Percentiles rank a stretch among this genome's conserved stretches.
These are phyloP conservation scores for Parmales sp. DNA, from an alignment of 108 stramenopile genomes.

Conservation along the genomic window DNA sequence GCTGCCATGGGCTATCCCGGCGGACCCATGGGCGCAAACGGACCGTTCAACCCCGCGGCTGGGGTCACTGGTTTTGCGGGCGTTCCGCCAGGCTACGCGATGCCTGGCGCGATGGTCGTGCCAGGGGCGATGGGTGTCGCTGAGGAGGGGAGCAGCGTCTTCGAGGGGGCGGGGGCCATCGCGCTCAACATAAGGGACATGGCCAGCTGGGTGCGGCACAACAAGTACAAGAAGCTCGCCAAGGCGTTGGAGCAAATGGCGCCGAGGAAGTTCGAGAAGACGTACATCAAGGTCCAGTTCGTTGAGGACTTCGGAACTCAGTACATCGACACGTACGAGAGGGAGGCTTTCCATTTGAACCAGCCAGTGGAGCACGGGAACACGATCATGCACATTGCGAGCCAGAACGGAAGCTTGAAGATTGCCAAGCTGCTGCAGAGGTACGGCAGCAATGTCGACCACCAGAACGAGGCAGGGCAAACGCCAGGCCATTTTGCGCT, in stretches of 20 bases:
- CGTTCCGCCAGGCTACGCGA: too few species aligned
- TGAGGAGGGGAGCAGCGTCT: background rate
- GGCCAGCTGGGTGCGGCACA: constrained; percentile 4
- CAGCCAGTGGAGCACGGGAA: constrained; percentile 67
- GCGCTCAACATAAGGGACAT: background rate
- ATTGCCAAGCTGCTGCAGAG: constrained; percentile 48
- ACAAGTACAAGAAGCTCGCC: background rate
- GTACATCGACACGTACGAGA: constrained; percentile 50
- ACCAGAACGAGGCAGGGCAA: constrained; percentile 69
- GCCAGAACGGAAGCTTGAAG: constrained; percentile 62
- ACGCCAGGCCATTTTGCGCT: constrained; percentile 73
- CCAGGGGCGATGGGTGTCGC: background rate
- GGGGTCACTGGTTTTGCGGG: too few species aligned
- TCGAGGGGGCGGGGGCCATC: background rate
- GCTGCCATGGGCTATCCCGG: background rate
- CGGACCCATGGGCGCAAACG: background rate
- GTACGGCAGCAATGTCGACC: constrained; percentile 70
- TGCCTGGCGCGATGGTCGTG: background rate
- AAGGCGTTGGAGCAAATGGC: constrained; percentile 1
- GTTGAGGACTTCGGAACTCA: constrained; percentile 58
- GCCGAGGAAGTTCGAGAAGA: constrained; percentile 32
- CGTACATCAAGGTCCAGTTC: constrained; percentile 40
- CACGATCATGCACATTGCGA: constrained; percentile 59
- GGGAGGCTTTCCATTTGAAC: constrained; percentile 56
- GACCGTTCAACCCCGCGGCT: background rate